Conservation (phyloP, 2,329 filamentous ascomycete genomes). For the Tolypocladium sp. region DNA sequence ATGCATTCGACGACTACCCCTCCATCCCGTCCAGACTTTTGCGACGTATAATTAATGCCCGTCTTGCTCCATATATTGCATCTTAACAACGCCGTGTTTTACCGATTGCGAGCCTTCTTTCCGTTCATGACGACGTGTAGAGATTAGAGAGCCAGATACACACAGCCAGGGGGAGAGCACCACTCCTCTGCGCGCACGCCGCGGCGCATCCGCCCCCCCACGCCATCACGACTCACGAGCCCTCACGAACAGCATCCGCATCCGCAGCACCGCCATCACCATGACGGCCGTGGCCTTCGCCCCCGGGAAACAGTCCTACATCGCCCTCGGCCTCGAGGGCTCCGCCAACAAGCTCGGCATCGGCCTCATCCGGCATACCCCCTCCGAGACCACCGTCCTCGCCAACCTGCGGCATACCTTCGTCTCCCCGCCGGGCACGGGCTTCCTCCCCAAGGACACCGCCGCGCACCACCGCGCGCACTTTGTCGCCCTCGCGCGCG, state of each 20-base stretch:
- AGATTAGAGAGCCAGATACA: neutral
- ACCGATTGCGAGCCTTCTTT: neutral
- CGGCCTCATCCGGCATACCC: conserved; percentile 76
- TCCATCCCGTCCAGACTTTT: neutral
- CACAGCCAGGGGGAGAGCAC: neutral
- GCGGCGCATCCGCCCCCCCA: neutral
- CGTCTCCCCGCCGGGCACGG: conserved; percentile 80
- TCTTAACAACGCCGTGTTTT: neutral
- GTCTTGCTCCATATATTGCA: neutral
- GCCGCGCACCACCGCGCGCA: conserved; percentile 82
- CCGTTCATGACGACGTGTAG: neutral
- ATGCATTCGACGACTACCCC: neutral
- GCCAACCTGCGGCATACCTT: conserved; percentile 94
- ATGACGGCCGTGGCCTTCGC: conserved; percentile 14
- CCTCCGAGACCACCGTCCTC: conserved; percentile 54
- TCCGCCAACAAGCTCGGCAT: conserved; percentile 97
- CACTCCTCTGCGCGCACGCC: neutral
- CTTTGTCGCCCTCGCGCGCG: conserved; percentile 74
- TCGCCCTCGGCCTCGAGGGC: conserved; percentile 64
- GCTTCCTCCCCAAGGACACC: conserved; percentile 94
- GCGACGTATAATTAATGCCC: neutral
- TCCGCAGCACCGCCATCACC: neutral
- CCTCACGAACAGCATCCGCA: neutral
- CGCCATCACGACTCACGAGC: neutral
- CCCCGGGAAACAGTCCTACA: conserved; percentile 29